Conservation (phyloP, 495 filamentous ascomycete genomes). For the Hyaloscypha variabilis region DNA sequence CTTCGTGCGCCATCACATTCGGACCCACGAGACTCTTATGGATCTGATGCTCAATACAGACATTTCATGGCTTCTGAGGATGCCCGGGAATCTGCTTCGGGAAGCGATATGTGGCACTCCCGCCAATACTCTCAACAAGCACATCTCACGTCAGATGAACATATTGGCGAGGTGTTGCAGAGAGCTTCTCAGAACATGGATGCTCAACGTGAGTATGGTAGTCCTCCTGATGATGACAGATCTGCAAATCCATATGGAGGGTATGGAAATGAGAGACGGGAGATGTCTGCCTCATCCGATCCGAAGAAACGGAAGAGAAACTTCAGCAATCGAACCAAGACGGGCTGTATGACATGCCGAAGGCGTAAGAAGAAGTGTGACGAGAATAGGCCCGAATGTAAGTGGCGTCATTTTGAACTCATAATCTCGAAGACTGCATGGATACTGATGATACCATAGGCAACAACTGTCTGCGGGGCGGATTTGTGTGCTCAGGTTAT, state of each 20-base stretch:
- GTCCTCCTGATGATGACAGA: slow-evolving; percentile 50
- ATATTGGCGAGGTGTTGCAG: slow-evolving; percentile 38
- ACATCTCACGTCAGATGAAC: slow-evolving; percentile 49
- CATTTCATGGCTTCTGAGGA: slow-evolving; percentile 36
- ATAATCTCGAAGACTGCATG: neutral
- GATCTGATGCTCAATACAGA: slow-evolving; percentile 33
- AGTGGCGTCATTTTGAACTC: slow-evolving; percentile 32
- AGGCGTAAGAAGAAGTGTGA: slow-evolving; percentile 98
- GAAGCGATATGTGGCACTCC: slow-evolving; percentile 44
- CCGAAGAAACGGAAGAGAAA: slow-evolving; percentile 82
- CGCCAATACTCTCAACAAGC: slow-evolving; percentile 41
- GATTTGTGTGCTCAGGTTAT: slow-evolving; percentile 95
- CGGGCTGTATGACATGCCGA: slow-evolving; percentile 94
- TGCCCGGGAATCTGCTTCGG: slow-evolving; percentile 39
- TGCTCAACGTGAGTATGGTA: slow-evolving; percentile 44
- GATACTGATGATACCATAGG: slow-evolving; percentile 51
- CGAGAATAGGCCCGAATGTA: slow-evolving; percentile 92
- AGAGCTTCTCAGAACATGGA: slow-evolving; percentile 30
- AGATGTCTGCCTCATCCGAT: slow-evolving; percentile 63
- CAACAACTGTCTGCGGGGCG: slow-evolving; percentile 89
- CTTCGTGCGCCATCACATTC: slow-evolving; percentile 24
- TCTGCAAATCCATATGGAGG: slow-evolving; percentile 40
- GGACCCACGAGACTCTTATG: slow-evolving; percentile 46
- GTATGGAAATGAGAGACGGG: slow-evolving; percentile 49
- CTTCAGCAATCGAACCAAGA: slow-evolving; percentile 97